Evolutionary conservation across 345 rosid species (phyloP), one percentile per base, ranked within the genome.

Genomic region (Aquilaria sinensis): DNA sequence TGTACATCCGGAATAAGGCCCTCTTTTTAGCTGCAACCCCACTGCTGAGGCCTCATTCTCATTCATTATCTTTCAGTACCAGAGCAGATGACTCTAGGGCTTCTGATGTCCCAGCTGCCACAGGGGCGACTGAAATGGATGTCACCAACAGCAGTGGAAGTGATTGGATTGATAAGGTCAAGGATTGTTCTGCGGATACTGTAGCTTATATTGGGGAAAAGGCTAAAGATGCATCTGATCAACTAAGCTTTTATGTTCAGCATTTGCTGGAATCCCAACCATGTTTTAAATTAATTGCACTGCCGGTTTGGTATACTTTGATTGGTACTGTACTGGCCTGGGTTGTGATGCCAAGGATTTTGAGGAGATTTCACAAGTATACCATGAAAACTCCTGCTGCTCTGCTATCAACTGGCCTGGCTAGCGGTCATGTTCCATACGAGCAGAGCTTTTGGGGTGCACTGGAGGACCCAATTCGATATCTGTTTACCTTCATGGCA

Each of bases 391-490:
- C 84, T 34, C 81, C 84, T 1, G 80, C 77, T 66, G 74, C 81
- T 68, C 66, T 85, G 72, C 80, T 82, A 11, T 72, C 86, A 8
- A 74, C 67, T 60, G 66, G 75, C 54, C 60, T 77, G 23, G 61
- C 71, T 2, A 58, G 34, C 31, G 84, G 74, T 29, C 76, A 75
- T 63, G 68, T 83, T 73, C 85, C 96, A 0, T 90, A 90, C 53
- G 95, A 93, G 76, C 80, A 80, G 74, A 88, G 96, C 65, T 74
- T 88, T 29, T 93, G 86, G 96, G 83, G 94, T 61, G 94, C 98
- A 73, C 74, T 90, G 64, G 98, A 93, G 80, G 95, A 86, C 74
- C 98, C 98, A 13, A 61, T 87, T 10, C 76, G 97, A 79, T 93
- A 90, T 77, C 73, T 83, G 31, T 47, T 86, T 33, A 84, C 96